Evolutionary conservation across 2,329 filamentous ascomycete genomes (phyloP).

Genomic region (Calonectria pteridis): DNA sequence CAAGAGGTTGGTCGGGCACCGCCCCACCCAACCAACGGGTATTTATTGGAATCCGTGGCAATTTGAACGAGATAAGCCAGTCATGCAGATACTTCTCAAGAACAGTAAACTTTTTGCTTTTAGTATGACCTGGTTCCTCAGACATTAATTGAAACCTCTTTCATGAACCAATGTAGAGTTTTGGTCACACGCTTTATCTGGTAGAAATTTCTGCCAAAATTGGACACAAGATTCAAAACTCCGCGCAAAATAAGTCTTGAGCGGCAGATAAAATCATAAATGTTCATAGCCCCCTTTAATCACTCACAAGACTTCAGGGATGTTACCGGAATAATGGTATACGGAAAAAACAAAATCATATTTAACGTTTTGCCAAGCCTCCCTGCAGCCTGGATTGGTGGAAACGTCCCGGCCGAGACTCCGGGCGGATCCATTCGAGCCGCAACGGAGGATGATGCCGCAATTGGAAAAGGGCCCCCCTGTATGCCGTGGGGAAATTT

Average conservation of each 20-base stretch:
- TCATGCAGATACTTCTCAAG: neutral
- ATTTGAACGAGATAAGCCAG: neutral
- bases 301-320: neutral
- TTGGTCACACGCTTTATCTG: neutral
- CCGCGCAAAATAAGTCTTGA: neutral
- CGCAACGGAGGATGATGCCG: slow-evolving; percentile 3
- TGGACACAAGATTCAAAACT: neutral
- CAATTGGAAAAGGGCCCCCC: neutral
- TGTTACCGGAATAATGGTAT: neutral
- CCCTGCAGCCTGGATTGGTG: neutral
- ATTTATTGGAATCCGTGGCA: too few relatives aligned
- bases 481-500: neutral
- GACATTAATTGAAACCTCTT: neutral
- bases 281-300: neutral
- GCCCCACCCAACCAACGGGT: too few relatives aligned
- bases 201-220: neutral
- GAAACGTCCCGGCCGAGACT: neutral
- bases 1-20: too few relatives aligned
- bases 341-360: neutral
- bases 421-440: neutral
- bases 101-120: rapidly evolving
- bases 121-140: neutral
- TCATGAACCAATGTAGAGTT: neutral
- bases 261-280: neutral
- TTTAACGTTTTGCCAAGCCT: neutral